phyloP scores from a whole-genome alignment of 1,139 yeast genomes.

The Nakaseomyces bracarensis region DNA sequence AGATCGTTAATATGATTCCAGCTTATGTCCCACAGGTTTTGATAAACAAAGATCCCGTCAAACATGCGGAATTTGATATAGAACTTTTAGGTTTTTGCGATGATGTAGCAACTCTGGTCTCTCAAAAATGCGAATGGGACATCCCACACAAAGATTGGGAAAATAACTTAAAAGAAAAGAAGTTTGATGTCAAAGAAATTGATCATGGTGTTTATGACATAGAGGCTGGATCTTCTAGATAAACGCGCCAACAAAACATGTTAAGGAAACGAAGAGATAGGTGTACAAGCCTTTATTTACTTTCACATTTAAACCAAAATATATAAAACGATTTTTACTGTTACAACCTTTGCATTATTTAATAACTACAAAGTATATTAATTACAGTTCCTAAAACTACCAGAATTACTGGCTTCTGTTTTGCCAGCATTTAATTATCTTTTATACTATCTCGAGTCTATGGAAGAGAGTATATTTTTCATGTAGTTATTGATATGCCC shows the following conservation, averaged over 20 bases:
- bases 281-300: too few relatives aligned
- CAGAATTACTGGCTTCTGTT: not conserved
- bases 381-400: not conserved
- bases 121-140: conserved; percentile 57
- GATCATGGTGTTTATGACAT: conserved; percentile 25
- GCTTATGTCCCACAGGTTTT: conserved; percentile 71
- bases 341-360: conserved; percentile 3
- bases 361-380: not conserved
- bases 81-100: conserved; percentile 80
- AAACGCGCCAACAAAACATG: too few relatives aligned
- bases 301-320: too few relatives aligned
- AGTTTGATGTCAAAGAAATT: conserved; percentile 18
- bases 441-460: conserved; percentile 9
- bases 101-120: conserved; percentile 64
- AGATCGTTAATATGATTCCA: conserved; percentile 67
- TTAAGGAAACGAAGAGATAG: not conserved
- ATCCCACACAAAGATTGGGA: conserved; percentile 46
- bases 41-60: conserved; percentile 70
- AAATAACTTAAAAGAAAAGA: conserved; percentile 15
- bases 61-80: conserved; percentile 73
- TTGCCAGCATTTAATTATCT: too few relatives aligned
- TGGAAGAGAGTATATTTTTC: conserved; percentile 20
- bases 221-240: conserved; percentile 8
- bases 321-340: not conserved
- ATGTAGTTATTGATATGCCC: conserved; percentile 27